These are phyloP conservation scores for Penicillium canariense DNA, from an alignment of 495 filamentous ascomycete species.

Conservation along the genomic window DNA sequence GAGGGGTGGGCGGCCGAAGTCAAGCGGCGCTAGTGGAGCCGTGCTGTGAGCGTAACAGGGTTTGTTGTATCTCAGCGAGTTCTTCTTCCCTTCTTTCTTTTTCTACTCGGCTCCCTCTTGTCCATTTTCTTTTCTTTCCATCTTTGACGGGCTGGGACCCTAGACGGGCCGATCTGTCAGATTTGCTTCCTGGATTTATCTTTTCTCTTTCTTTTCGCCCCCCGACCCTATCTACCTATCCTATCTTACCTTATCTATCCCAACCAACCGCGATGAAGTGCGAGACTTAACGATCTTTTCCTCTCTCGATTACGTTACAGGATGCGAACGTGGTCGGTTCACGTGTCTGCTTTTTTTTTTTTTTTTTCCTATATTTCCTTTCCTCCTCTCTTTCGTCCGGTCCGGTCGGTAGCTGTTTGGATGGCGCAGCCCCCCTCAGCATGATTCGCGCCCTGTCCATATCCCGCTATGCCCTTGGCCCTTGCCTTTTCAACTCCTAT, in stretches of 20 bases:
- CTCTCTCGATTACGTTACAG: slow-evolving; percentile 8
- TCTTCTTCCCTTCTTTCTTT: slow-evolving; percentile 9
- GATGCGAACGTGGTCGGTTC: slow-evolving; percentile 16
- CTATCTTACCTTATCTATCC: neutral
- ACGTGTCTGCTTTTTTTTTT: slow-evolving; percentile 1
- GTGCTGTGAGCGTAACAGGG: slow-evolving; percentile 1
- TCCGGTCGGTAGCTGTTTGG: neutral
- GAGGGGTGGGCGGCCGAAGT: slow-evolving; percentile 93
- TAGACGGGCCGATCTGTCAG: neutral
- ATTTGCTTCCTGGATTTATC: neutral
- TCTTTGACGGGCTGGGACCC: neutral
- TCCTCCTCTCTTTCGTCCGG: neutral
- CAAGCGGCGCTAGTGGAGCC: slow-evolving; percentile 64
- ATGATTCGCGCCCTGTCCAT: neutral
- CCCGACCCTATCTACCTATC: neutral
- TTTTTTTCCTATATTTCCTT: no score
- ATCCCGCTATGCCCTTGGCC: neutral
- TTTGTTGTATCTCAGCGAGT: slow-evolving; percentile 7
- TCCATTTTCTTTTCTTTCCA: neutral
- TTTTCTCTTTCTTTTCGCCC: neutral
- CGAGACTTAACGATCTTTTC: slow-evolving; percentile 25
- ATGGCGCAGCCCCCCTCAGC: neutral
- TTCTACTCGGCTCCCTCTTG: neutral
- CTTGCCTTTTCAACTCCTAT: neutral
- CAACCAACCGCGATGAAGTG: slow-evolving; percentile 9